Evolutionary conservation across 2,329 filamentous ascomycete species (phyloP), one percentile per base, ranked within the genome.

Genomic region (Sporothrix phasma): DNA sequence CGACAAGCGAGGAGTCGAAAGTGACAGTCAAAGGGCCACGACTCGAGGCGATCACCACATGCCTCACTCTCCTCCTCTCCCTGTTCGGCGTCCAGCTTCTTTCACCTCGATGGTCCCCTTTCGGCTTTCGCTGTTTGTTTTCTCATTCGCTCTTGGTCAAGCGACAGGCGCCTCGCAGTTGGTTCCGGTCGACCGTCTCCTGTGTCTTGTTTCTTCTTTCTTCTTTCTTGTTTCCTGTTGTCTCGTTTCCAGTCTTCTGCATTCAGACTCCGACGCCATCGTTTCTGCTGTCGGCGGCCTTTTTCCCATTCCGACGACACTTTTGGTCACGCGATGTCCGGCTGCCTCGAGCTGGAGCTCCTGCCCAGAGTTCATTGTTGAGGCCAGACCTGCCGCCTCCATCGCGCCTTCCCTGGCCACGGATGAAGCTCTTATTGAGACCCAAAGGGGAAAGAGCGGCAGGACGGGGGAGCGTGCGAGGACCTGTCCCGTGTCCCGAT

Each of bases 361-460:
- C 15, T 47, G 49, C 39, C 26, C 26, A 39, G 24, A 51, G 19
- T 41, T 54, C 47, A 54, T 62, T 62, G 61, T 62, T 51, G 45
- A 2, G 22, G 59, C 4, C 34, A 5, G 41, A n/a, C 41, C 41
- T 43, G 39, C 7, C 17, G 15, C 11, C 37, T 19, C 45, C 11
- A 8, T 39, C 8, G 51, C 5, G 19, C 51, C 11, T 39, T n/a
- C 45, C 45, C n/a, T 49, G n/a, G 19, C 19, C 22, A 53, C 49
- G 49, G 49, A 61, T 26, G 43, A 26, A n/a, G 59, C 34, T 51
- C 47, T 49, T 66, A 66, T 66, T 65, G 43, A 63, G 29, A 61
- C 63, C 54, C 37, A 60, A 65, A 43, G 5, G 8, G 58, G 63
- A 5, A 43, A 53, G 24, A 34, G 24, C 19, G 29, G n/a, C n/a